Conservation (phyloP, 2,329 filamentous ascomycete genomes). For the Diplodia intermedia region DNA sequence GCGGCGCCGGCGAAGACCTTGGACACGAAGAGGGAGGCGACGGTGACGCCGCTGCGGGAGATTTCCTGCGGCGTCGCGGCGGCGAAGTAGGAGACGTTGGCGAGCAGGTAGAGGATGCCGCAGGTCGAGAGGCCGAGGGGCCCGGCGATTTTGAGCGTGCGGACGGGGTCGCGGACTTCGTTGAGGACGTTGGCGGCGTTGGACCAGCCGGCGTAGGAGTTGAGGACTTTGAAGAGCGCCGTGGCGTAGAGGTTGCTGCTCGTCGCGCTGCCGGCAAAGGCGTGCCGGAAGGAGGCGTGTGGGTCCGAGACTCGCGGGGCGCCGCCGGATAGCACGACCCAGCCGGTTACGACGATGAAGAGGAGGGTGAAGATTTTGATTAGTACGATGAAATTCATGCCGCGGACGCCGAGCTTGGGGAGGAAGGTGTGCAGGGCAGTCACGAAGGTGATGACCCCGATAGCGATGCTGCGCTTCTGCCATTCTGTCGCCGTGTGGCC, state of each 20-base stretch:
- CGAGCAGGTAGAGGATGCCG: slow-evolving; percentile 69
- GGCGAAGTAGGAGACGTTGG: slow-evolving; percentile 69
- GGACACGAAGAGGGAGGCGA: slow-evolving; percentile 72
- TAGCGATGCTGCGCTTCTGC: slow-evolving; percentile 58
- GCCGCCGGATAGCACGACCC: slow-evolving; percentile 42
- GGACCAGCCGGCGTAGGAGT: slow-evolving; percentile 65
- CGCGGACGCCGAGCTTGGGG: slow-evolving; percentile 45
- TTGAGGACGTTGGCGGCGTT: slow-evolving; percentile 75
- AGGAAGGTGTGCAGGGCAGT: slow-evolving; percentile 50
- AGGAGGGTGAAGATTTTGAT: slow-evolving; percentile 49
- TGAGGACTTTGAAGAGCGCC: slow-evolving; percentile 70
- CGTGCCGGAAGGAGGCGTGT: slow-evolving; percentile 40
- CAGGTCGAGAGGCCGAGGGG: slow-evolving; percentile 66
- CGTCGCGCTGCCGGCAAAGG: slow-evolving; percentile 40
- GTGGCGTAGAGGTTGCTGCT: slow-evolving; percentile 69
- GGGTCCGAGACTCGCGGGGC: slow-evolving; percentile 40
- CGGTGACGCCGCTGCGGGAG: slow-evolving; percentile 69
- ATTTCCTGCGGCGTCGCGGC: slow-evolving; percentile 73
- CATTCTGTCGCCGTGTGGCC: slow-evolving; percentile 59
- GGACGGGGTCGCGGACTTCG: slow-evolving; percentile 72
- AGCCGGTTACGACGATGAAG: slow-evolving; percentile 50
- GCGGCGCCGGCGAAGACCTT: slow-evolving; percentile 63
- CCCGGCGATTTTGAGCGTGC: slow-evolving; percentile 68
- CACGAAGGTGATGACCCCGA: slow-evolving; percentile 48
- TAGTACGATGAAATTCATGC: slow-evolving; percentile 51